Percentiles rank a stretch among this genome's conserved stretches.
Evolutionary conservation across 768 basidiomycete genomes (phyloP).

Genomic region (Boletus tylopilopsis): DNA sequence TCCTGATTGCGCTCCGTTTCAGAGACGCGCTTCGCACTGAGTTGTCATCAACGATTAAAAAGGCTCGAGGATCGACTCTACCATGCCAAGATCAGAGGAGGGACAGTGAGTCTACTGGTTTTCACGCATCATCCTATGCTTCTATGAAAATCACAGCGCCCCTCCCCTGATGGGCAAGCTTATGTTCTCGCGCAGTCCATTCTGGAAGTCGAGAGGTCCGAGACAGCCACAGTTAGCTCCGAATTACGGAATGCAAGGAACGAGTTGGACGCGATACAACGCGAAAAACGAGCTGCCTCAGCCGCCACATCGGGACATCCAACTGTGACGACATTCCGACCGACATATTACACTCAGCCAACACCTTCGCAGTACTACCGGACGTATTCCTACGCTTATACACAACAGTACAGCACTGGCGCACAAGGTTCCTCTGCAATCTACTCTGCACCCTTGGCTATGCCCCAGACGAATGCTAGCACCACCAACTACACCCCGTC

Average conservation of each 20-base stretch:
- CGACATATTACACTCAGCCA: slow-evolving; percentile 33
- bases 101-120: slow-evolving; percentile 43
- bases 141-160: slow-evolving; percentile 40
- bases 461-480: slow-evolving; percentile 34
- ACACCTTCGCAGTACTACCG: slow-evolving; percentile 58
- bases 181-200: slow-evolving; percentile 61
- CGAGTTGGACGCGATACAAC: slow-evolving; percentile 65
- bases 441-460: slow-evolving; percentile 29
- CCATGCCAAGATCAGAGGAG: slow-evolving; percentile 48
- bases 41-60: slow-evolving; percentile 57
- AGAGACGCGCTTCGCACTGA: slow-evolving; percentile 72
- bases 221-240: slow-evolving; percentile 50
- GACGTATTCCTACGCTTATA: slow-evolving; percentile 61
- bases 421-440: slow-evolving; percentile 22
- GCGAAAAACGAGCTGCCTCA: slow-evolving; percentile 56
- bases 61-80: slow-evolving; percentile 57
- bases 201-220: slow-evolving; percentile 63
- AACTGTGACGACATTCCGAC: slow-evolving; percentile 37
- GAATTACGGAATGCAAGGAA: slow-evolving; percentile 61
- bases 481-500: slow-evolving; percentile 29
- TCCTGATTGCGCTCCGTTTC: slow-evolving; percentile 4
- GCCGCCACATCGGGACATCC: slow-evolving; percentile 28
- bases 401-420: slow-evolving; percentile 46
- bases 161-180: slow-evolving; percentile 58
- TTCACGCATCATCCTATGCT: neutral